phyloP scores from a whole-genome alignment of 2,329 filamentous ascomycete genomes.

The Chrysoporthe puriensis region DNA sequence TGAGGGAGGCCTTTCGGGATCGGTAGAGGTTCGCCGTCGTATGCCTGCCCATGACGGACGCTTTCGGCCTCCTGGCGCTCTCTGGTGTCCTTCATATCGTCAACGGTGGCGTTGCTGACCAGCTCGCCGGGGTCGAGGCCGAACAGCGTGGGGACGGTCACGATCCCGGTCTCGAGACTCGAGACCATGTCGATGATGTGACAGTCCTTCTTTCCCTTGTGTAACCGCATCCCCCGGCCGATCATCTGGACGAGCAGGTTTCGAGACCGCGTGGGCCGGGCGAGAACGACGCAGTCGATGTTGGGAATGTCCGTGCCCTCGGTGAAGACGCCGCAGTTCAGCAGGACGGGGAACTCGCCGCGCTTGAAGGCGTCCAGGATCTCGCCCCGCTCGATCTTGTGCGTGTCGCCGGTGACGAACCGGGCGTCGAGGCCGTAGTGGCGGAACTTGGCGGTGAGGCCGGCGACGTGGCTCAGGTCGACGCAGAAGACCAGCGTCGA shows the following conservation, averaged over 20 bases:
- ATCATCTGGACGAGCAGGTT: constrained; percentile 98
- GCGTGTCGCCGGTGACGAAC: constrained; percentile 84
- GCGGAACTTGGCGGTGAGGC: constrained; percentile 76
- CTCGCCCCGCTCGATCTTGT: constrained; percentile 67
- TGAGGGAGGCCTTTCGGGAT: constrained; percentile 31
- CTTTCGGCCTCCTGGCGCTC: constrained; percentile 50
- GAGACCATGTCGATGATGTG: constrained; percentile 97
- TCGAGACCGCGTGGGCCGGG: constrained; percentile 86
- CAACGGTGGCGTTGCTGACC: constrained; percentile 66
- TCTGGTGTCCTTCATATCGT: constrained; percentile 62
- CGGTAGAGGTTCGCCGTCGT: constrained; percentile 15
- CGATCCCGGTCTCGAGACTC: constrained; percentile 78
- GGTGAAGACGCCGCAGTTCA: constrained; percentile 96
- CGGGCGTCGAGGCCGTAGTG: constrained; percentile 78
- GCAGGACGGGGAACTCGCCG: constrained; percentile 79
- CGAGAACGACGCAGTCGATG: constrained; percentile 89
- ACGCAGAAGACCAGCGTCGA: constrained; percentile 96
- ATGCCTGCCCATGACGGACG: constrained; percentile 36
- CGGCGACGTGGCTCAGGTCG: constrained; percentile 79
- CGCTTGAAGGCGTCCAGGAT: constrained; percentile 76
- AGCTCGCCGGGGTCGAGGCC: constrained; percentile 85
- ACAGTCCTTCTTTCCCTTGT: constrained; percentile 81
- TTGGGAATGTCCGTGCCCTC: constrained; percentile 98
- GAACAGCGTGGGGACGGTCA: constrained; percentile 90
- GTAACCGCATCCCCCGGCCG: constrained; percentile 84